Evolutionary conservation across 2,329 filamentous ascomycete genomes (phyloP), one percentile per base, ranked within the genome.

Genomic region (Zalaria obscura): DNA sequence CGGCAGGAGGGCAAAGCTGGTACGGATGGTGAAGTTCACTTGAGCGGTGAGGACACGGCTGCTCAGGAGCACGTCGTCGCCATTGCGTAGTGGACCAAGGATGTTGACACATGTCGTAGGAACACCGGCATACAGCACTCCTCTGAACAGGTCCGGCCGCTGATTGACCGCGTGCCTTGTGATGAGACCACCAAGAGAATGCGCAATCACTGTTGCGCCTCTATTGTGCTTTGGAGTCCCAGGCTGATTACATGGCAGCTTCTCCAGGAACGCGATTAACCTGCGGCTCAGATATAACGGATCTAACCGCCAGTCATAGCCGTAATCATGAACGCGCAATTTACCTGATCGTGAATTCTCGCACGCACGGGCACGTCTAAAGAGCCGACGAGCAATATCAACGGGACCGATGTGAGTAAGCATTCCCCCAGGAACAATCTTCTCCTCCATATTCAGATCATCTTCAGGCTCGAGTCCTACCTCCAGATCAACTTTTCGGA

Each of bases 231-330:
- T 55, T 1, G 70, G 63, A 0, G 67, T 65, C 5, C 64, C 69
- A 3, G 70, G 66, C 37, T 74, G 69, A 53, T 95, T 95, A 40
- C 77, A 87, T 0, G 82, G 82, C 1, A 96, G 66, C 2, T 63
- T 68, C 54, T 83, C 76, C 9, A 96, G 66, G 52, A 84, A 94
- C 11, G 72, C 63, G 31, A 80, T 75, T n/a, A 96, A 65, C 46
- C 76, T 76, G 36, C 70, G 68, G 3, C 83, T 87, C 0, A 91
- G 70, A 1, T 86, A 66, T 53, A 80, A 74, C 1, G 89, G 89
- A 48, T 84, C 91, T 33, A 95, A 66, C 10, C 89, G 74, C 89
- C 89, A 96, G 61, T 96, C 89, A 53, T 94, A 96, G 11, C 88
- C 87, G 55, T 89, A 96, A 52, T 95, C 81, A 68, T 87, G 87